Base-by-base conservation (phyloP, 208 protist species). In the Trichomonas tenax region DNA sequence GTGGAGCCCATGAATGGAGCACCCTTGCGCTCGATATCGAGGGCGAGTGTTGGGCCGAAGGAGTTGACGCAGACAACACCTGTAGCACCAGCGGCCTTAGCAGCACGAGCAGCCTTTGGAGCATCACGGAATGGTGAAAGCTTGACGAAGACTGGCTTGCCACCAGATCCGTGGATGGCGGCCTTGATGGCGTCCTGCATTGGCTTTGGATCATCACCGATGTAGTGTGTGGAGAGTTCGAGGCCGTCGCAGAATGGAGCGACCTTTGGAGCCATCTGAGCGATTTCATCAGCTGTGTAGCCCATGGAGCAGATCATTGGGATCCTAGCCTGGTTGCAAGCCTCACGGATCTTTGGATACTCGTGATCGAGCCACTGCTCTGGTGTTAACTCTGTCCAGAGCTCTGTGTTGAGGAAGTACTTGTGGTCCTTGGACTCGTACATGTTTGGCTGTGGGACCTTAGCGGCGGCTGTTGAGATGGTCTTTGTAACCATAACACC, bases 51-150 rank as follows among this genome's bases (percentile, higher is more conserved):
- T 89, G 82, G 82, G 40, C 82, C 82, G 36, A 89, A 89, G 3
- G 82, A 89, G 17, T 89, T 89, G 15, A 89, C 82, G 17, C 11
- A 3, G 6, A 40, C 36, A n/a, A 89, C 4, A 17, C 15, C 82
- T 9, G 82, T 48, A 48, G 82, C 82, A 11, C 82, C 82, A 48
- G 82, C 82, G 17, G 3, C 40, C 31, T 89, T 31, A n/a, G 82
- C 82, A 21, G 82, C 82, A 6, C n/a, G 31, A 26, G 82, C 82
- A 46, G 82, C 82, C 11, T 48, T 89, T 17, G 1, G 82, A 89
- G 82, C 82, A 89, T 89, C 82, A n/a, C 82, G 36, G 82, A 89
- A 89, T 89, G 82, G 82, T n/a, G 82, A 89, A 44, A 89, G 82
- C 40, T 89, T 89, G 4, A 89, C 40, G 36, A 89, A 6, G 34